These are phyloP conservation scores for Psophocarpus tetragonolobus DNA, from an alignment of 306 rosid species.

Conservation along the genomic window DNA sequence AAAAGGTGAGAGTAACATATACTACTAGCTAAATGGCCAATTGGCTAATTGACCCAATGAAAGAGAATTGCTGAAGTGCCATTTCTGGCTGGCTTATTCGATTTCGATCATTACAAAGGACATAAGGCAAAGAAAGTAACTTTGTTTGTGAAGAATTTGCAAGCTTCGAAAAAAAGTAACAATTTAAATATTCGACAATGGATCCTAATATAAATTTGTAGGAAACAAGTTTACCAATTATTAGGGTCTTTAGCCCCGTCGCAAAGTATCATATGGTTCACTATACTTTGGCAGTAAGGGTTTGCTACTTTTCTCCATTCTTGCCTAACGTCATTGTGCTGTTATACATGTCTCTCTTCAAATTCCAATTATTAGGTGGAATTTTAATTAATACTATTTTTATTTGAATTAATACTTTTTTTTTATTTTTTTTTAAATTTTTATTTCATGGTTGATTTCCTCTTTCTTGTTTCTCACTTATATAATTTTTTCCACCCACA, in stretches of 20 bases:
- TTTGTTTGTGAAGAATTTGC: background rate
- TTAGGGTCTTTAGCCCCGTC: background rate
- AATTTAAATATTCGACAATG: background rate
- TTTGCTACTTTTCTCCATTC: background rate
- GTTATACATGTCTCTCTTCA: background rate
- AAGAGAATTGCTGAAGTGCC: background rate
- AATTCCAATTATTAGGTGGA: background rate
- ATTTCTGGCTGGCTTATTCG: background rate
- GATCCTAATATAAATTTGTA: background rate
- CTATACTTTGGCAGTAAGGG: slow-evolving; percentile 28
- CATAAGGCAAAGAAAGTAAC: background rate
- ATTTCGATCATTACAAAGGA: background rate
- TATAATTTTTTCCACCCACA: no score
- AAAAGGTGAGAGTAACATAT: background rate
- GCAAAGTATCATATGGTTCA: background rate
- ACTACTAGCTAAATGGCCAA: background rate
- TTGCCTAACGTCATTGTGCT: slow-evolving; percentile 10
- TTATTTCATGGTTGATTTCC: no score
- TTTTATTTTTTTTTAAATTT: no score
- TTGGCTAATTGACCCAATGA: background rate
- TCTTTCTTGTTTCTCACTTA: no score
- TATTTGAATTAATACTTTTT: no score
- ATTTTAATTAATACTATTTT: no score
- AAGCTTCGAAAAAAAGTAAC: background rate
- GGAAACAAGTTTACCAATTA: background rate